Evolutionary conservation across 2,329 filamentous ascomycete genomes (phyloP).

Genomic region (Fusarium compactum): DNA sequence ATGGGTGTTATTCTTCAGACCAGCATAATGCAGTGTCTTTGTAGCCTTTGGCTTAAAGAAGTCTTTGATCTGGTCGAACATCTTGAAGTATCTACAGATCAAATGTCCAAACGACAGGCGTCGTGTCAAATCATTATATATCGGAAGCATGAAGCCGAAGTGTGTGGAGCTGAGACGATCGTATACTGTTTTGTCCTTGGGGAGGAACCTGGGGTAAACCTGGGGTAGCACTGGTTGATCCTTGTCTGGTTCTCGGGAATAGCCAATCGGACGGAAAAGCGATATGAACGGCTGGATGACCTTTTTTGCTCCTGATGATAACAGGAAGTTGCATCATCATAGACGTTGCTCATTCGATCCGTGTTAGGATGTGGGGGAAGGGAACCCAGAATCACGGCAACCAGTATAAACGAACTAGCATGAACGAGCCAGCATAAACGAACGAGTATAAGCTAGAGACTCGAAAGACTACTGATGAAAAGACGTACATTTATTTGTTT

Average conservation of each 20-base stretch:
- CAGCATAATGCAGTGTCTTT: constrained; percentile 21
- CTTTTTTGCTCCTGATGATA: not conserved
- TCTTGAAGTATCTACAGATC: not conserved
- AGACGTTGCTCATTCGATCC: not conserved
- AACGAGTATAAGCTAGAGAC: too few relatives aligned
- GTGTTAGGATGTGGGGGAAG: too few relatives aligned
- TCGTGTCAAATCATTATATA: constrained; percentile 5
- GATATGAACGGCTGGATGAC: not conserved
- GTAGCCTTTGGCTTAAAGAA: constrained; percentile 33
- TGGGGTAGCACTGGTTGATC: constrained; percentile 12
- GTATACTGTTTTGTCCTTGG: not conserved
- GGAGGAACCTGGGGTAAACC: constrained; percentile 27
- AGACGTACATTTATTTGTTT: too few relatives aligned
- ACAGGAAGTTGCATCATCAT: not conserved
- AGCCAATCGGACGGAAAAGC: not conserved
- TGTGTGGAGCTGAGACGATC: not conserved
- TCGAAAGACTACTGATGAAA: too few relatives aligned
- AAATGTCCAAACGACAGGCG: not conserved
- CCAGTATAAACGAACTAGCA: too few relatives aligned
- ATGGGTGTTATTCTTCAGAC: constrained; percentile 34
- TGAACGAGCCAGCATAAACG: too few relatives aligned
- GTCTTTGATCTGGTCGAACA: constrained; percentile 12
- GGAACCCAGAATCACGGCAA: too few relatives aligned
- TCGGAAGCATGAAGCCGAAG: not conserved
- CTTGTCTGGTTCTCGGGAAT: accelerated